phyloP scores from a whole-genome alignment of 805 yeast genomes.

The Candida patagonica region DNA sequence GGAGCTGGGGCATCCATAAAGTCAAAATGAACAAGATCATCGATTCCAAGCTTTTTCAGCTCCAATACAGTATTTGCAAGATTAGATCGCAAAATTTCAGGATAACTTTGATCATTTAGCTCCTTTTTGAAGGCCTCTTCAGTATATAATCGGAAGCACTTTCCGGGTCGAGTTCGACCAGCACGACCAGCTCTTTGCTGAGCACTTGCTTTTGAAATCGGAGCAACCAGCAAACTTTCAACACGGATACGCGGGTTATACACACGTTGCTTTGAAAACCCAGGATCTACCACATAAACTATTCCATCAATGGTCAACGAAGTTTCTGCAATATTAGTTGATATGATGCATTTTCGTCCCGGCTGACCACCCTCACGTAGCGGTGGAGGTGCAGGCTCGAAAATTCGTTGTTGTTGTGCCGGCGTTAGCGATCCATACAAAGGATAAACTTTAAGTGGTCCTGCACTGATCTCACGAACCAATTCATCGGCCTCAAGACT shows the following conservation, averaged over 20 bases:
- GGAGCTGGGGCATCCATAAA: conserved; percentile 99
- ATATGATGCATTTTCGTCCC: conserved; percentile 87
- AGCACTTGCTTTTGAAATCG: conserved; percentile 94
- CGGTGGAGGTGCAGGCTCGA: conserved; percentile 80
- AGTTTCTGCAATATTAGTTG: conserved; percentile 96
- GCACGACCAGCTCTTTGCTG: conserved; percentile 99
- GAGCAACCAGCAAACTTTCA: conserved; percentile 87
- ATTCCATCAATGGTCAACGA: conserved; percentile 96
- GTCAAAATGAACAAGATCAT: conserved; percentile 94
- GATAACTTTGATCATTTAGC: conserved; percentile 89
- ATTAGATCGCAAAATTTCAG: conserved; percentile 88
- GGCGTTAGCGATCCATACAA: conserved; percentile 96
- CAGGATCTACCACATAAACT: conserved; percentile 95
- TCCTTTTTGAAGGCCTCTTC: conserved; percentile 95
- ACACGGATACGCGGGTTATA: conserved; percentile 95
- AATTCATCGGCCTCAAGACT: conserved; percentile 82
- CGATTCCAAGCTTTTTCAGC: conserved; percentile 86
- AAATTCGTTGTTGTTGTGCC: conserved; percentile 85
- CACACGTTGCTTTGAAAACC: conserved; percentile 92
- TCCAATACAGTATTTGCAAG: conserved; percentile 87
- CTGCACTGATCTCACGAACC: conserved; percentile 80
- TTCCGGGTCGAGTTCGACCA: conserved; percentile 98
- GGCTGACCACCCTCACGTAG: conserved; percentile 69
- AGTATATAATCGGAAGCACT: conserved; percentile 91
- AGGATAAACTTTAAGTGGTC: conserved; percentile 85